A percentile compares a stretch with the other conserved stretches of the same genome.
Evolutionary conservation across 306 rosid genomes (phyloP).

Genomic region (Ceratonia siliqua): DNA sequence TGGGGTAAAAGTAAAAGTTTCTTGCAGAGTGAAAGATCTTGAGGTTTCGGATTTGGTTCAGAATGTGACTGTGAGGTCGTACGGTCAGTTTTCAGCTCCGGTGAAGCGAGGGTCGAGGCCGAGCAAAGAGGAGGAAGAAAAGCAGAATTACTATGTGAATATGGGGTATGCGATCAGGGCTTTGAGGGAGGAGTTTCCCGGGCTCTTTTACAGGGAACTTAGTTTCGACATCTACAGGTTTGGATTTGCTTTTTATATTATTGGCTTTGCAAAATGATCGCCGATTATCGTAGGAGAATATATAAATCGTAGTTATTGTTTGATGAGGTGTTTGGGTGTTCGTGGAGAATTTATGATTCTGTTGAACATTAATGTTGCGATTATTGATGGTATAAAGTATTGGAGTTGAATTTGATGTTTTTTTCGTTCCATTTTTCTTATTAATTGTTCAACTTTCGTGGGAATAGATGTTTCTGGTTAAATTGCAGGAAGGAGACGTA

Average conservation of each 20-base stretch:
- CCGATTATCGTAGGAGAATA: neutral
- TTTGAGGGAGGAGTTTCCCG: constrained; percentile 61
- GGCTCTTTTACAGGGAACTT: constrained; percentile 54
- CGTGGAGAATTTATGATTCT: neutral
- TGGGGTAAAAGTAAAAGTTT: constrained; percentile 32
- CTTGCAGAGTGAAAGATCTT: constrained; percentile 7
- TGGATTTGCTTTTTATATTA: neutral
- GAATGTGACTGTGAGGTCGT: constrained; percentile 28
- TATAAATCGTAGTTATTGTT: neutral
- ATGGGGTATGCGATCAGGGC: constrained; percentile 70
- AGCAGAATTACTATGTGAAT: constrained; percentile 57
- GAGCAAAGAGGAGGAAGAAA: constrained; percentile 62
- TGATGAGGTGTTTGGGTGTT: neutral
- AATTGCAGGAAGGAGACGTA: neutral
- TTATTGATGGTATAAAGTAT: neutral
- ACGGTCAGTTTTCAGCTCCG: constrained; percentile 55
- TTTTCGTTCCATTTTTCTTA: neutral
- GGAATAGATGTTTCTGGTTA: neutral
- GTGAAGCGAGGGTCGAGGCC: constrained; percentile 54
- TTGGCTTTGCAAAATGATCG: neutral
- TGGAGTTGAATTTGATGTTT: neutral
- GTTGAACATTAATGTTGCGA: neutral
- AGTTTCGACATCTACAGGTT: constrained; percentile 57
- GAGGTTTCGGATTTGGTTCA: constrained; percentile 34
- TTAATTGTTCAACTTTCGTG: neutral